These are phyloP conservation scores for Letharia lupina DNA, from an alignment of 495 filamentous ascomycete genomes.

Conservation along the genomic window DNA sequence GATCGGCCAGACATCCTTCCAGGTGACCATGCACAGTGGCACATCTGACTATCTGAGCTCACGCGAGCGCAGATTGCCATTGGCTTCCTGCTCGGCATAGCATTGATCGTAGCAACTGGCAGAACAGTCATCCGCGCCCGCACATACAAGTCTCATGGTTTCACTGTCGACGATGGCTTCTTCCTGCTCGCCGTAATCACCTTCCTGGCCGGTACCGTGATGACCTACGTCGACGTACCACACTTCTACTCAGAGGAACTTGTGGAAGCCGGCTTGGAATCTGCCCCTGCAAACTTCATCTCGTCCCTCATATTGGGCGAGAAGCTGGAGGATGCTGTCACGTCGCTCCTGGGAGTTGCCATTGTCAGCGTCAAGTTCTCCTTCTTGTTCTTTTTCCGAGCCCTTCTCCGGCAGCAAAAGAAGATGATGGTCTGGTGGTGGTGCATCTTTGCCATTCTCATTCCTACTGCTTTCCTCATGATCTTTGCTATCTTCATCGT, in stretches of 20 bases:
- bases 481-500: not conserved
- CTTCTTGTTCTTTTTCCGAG: slow-evolving; percentile 17
- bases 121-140: slow-evolving; percentile 4
- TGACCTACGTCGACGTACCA: not conserved
- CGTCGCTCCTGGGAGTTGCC: not conserved
- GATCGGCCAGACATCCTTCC: not conserved
- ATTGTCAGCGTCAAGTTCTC: slow-evolving; percentile 19
- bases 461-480: not conserved
- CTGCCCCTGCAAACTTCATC: not conserved
- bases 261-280: not conserved
- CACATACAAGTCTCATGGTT: slow-evolving; percentile 5
- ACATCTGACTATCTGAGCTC: not conserved
- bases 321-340: slow-evolving; percentile 1
- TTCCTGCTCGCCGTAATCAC: slow-evolving; percentile 10
- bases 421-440: slow-evolving; percentile 10
- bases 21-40: not conserved
- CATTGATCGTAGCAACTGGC: not conserved
- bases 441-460: not conserved
- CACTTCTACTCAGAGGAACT: not conserved
- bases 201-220: not conserved
- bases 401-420: slow-evolving; percentile 5
- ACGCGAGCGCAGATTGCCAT: not conserved
- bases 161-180: slow-evolving; percentile 15
- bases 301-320: not conserved
- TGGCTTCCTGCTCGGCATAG: not conserved